Conservation (phyloP, 345 rosid species). For the Brassica nigra region DNA sequence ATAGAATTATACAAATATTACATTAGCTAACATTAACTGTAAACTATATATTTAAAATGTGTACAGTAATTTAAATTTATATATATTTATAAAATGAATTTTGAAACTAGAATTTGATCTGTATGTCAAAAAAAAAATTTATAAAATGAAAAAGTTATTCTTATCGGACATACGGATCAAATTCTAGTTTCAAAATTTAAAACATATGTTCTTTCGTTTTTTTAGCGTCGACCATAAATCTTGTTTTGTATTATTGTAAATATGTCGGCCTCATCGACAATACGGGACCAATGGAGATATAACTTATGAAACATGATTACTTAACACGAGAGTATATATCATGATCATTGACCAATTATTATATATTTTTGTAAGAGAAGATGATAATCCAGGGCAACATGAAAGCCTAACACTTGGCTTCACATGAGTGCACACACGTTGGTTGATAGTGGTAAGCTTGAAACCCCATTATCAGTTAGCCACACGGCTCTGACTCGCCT, state of each 20-base stretch:
- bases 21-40: too few species aligned
- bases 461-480: constrained; percentile 7
- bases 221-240: background rate
- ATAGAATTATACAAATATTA: too few species aligned
- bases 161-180: too few species aligned
- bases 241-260: background rate
- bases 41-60: too few species aligned
- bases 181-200: background rate
- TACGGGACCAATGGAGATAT: constrained; percentile 23
- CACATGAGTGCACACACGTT: constrained; percentile 9
- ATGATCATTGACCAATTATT: constrained; percentile 22
- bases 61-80: too few species aligned
- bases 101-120: too few species aligned
- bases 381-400: background rate
- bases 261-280: constrained; percentile 32
- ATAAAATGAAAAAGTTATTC: too few species aligned
- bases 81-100: too few species aligned
- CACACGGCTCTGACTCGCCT: constrained; percentile 30
- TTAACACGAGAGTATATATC: background rate
- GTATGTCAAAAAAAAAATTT: too few species aligned
- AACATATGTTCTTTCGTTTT: background rate
- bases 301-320: constrained; percentile 30
- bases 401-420: constrained; percentile 16
- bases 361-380: background rate
- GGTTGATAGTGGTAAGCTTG: background rate